Conservation (phyloP, 2,329 filamentous ascomycete species). For the Ophiostoma pallidulum region DNA sequence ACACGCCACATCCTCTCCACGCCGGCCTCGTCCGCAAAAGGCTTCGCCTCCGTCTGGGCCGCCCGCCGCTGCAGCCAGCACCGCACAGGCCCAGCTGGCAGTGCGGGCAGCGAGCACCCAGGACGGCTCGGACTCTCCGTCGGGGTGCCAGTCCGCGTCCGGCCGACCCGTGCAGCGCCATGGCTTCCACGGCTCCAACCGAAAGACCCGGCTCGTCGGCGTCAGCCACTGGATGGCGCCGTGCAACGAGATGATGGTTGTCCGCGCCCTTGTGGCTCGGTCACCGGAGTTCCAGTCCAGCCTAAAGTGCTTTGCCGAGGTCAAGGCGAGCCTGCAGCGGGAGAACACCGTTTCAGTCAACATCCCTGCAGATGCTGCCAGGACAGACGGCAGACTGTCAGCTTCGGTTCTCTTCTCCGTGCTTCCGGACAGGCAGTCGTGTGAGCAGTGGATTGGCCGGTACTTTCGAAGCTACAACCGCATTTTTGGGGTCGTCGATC, state of each 20-base stretch:
- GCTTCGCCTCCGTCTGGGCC: too few relatives aligned
- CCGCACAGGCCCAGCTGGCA: too few relatives aligned
- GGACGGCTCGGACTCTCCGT: background rate
- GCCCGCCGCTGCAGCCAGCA: too few relatives aligned
- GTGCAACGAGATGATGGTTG: conserved; percentile 8
- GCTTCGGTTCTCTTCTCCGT: background rate
- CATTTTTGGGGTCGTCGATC: conserved; percentile 5
- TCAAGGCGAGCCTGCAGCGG: conserved; percentile 5
- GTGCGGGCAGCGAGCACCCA: too few relatives aligned
- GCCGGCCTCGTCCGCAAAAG: background rate
- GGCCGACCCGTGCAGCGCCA: background rate
- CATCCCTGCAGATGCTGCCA: background rate
- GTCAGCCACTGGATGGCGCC: conserved; percentile 13
- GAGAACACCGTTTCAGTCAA: background rate
- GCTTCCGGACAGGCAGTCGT: conserved; percentile 2
- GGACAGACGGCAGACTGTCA: background rate
- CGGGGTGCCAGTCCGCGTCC: background rate
- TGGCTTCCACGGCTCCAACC: conserved; percentile 1
- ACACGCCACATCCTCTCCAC: background rate
- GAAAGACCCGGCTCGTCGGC: conserved; percentile 4
- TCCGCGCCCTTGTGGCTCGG: conserved; percentile 4
- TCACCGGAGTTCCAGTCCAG: background rate
- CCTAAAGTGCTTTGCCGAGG: background rate
- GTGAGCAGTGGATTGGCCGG: conserved; percentile 8
- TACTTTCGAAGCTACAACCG: conserved; percentile 6